Percentiles rank a stretch among this genome's conserved stretches.
phyloP scores from a whole-genome alignment of 2,329 filamentous ascomycete species.

The Apiospora phragmitis region DNA sequence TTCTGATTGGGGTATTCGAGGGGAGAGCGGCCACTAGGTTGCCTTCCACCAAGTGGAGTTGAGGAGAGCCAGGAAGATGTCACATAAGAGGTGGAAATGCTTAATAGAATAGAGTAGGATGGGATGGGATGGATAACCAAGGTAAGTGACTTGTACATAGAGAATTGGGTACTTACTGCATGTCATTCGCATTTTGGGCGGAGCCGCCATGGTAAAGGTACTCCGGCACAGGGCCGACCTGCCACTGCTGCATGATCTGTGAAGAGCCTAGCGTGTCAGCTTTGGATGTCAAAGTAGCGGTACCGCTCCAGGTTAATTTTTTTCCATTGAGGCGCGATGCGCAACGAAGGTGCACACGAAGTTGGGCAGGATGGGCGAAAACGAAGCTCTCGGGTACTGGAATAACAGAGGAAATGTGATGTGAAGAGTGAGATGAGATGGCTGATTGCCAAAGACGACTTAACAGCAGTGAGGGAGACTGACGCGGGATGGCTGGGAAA shows the following conservation, averaged over 20 bases:
- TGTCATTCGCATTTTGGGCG: conserved; percentile 55
- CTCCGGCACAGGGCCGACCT: conserved; percentile 61
- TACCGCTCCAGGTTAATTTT: not conserved
- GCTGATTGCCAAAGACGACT: not conserved
- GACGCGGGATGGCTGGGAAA: not conserved
- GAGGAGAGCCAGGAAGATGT: not conserved
- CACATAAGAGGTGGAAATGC: conserved; percentile 9
- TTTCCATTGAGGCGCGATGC: not conserved
- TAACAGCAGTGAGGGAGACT: not conserved
- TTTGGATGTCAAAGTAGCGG: conserved; percentile 14
- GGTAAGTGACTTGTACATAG: conserved; percentile 26
- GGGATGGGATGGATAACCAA: conserved; percentile 15
- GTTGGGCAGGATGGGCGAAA: not conserved
- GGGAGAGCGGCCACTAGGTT: conserved; percentile 5
- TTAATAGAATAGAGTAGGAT: conserved; percentile 4
- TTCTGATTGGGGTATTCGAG: conserved; percentile 4
- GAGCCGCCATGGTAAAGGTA: conserved; percentile 55
- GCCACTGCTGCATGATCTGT: conserved; percentile 63
- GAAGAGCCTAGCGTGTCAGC: conserved; percentile 29
- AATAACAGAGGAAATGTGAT: not conserved
- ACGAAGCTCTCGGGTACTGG: not conserved
- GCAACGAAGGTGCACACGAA: not conserved
- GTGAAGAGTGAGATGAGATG: conserved; percentile 1
- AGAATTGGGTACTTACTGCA: conserved; percentile 55
- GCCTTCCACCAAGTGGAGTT: conserved; percentile 4